Evolutionary conservation across 345 rosid species (phyloP).

Genomic region (Mercurialis annua): DNA sequence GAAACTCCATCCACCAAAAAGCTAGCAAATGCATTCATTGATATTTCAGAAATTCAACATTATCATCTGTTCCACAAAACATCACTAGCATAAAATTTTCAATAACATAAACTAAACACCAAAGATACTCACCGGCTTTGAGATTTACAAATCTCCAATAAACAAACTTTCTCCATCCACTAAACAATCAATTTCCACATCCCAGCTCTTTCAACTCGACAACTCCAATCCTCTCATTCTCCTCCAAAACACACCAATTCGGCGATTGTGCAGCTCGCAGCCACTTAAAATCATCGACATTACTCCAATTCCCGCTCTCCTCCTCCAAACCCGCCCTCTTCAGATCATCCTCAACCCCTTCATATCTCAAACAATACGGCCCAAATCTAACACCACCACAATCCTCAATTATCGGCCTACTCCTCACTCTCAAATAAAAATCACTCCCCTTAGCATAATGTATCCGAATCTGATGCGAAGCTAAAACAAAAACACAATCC

Average conservation of each 20-base stretch:
- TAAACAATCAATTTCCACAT: background rate
- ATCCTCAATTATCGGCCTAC: constrained; percentile 87
- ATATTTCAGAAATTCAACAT: background rate
- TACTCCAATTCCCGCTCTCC: constrained; percentile 66
- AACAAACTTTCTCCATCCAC: background rate
- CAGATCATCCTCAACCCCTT: constrained; percentile 69
- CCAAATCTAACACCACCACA: constrained; percentile 58
- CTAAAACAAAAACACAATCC: constrained; percentile 55
- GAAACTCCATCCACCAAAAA: background rate
- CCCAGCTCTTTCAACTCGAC: constrained; percentile 27
- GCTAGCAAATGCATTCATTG: background rate
- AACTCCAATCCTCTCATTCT: constrained; percentile 42
- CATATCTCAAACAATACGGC: constrained; percentile 69
- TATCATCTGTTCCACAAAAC: background rate
- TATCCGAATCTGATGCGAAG: constrained; percentile 86
- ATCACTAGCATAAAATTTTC: background rate
- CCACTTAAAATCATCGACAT: constrained; percentile 93
- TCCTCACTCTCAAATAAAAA: constrained; percentile 80
- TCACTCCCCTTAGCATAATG: constrained; percentile 57
- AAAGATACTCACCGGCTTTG: constrained; percentile 4
- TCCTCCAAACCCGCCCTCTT: constrained; percentile 51
- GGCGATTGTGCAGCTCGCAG: constrained; percentile 75
- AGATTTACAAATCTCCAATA: background rate
- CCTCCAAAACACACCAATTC: constrained; percentile 72
- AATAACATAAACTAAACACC: background rate